These are phyloP conservation scores for Pyrus bretschneideri DNA, from an alignment of 306 rosid species.

Conservation along the genomic window DNA sequence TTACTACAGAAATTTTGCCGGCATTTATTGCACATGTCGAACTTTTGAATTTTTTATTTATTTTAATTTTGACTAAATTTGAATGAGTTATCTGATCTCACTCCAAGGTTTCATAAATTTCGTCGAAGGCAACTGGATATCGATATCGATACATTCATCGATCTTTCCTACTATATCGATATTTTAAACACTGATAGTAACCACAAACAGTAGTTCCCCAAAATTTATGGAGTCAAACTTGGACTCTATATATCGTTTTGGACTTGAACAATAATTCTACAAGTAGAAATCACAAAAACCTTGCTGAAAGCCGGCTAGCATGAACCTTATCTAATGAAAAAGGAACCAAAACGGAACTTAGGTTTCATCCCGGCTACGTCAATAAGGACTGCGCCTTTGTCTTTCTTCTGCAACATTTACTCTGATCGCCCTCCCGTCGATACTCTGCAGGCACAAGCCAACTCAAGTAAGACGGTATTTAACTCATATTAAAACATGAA, in stretches of 20 bases:
- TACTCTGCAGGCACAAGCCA: constrained; percentile 39
- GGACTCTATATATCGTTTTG: constrained; percentile 7
- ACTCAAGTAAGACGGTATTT: constrained; percentile 10
- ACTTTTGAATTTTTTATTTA: too few relatives aligned
- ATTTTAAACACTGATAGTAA: not conserved
- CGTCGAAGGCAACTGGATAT: too few relatives aligned
- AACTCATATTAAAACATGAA: not conserved
- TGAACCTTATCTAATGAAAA: constrained; percentile 25
- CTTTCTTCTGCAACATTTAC: constrained; percentile 87
- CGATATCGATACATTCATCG: too few relatives aligned
- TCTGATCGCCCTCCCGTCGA: constrained; percentile 79
- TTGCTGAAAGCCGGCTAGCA: constrained; percentile 26
- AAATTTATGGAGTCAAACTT: constrained; percentile 6
- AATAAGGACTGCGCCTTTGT: constrained; percentile 57
- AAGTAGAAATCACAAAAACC: constrained; percentile 9
- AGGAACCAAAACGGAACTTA: constrained; percentile 10
- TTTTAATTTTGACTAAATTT: too few relatives aligned
- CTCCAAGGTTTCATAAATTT: too few relatives aligned
- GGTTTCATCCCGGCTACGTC: constrained; percentile 30
- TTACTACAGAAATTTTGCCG: too few relatives aligned
- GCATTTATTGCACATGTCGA: too few relatives aligned
- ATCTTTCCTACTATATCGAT: too few relatives aligned
- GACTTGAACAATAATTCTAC: constrained; percentile 6
- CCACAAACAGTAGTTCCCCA: not conserved
- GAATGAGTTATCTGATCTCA: too few relatives aligned